Percentiles rank a stretch among this genome's conserved stretches.
phyloP scores from a whole-genome alignment of 352 stramenopile species.

The Pythium biforme region DNA sequence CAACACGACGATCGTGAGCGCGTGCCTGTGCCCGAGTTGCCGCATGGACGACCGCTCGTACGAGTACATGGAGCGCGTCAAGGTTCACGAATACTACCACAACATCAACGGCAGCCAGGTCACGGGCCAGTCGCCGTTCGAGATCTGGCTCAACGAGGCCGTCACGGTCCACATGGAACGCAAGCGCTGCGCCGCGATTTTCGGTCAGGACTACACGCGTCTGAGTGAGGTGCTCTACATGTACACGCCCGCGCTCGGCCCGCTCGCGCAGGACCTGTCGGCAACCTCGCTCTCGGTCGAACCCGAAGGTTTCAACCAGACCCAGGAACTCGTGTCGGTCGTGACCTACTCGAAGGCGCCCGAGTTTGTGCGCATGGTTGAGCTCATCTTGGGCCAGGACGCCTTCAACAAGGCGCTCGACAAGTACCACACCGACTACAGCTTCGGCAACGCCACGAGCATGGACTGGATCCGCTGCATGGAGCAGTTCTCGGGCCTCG shows the following conservation, averaged over 20 bases:
- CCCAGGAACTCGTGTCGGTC: constrained; percentile 72
- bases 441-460: constrained; percentile 64
- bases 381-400: constrained; percentile 60
- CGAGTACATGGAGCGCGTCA: constrained; percentile 83
- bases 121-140: constrained; percentile 76
- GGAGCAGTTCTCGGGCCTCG: constrained; percentile 61
- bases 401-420: constrained; percentile 77
- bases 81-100: constrained; percentile 85
- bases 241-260: constrained; percentile 70
- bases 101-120: constrained; percentile 83
- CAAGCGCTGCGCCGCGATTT: constrained; percentile 61
- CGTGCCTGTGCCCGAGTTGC: constrained; percentile 67
- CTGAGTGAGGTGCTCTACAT: constrained; percentile 72
- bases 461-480: constrained; percentile 81
- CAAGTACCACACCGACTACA: constrained; percentile 78
- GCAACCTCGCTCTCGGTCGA: constrained; percentile 70
- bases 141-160: constrained; percentile 83
- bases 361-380: constrained; percentile 77
- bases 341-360: constrained; percentile 81
- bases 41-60: constrained; percentile 76
- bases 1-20: constrained; percentile 80
- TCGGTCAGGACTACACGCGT: constrained; percentile 69
- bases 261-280: constrained; percentile 65
- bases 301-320: constrained; percentile 76
- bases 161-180: constrained; percentile 82